A percentile compares a stretch with the other conserved stretches of the same genome.
These are phyloP conservation scores for Entrophospora sp. DNA, from an alignment of 192 early-diverging fungal species.

Conservation along the genomic window DNA sequence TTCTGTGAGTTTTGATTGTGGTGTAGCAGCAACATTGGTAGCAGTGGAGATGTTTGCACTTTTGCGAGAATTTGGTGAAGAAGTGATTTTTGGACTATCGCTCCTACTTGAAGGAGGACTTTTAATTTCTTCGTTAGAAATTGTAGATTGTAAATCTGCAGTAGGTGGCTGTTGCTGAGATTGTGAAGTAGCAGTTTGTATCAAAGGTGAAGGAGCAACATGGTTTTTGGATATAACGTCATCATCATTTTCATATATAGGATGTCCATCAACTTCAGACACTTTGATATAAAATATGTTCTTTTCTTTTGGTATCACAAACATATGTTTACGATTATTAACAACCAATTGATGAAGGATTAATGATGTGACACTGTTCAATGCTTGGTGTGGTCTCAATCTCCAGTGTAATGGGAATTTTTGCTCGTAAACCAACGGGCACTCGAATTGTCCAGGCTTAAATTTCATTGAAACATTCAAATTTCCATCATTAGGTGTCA, in stretches of 20 bases:
- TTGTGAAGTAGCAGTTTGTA: not conserved
- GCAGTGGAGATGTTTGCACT: no score
- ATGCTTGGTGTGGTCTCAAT: slow-evolving; percentile 53
- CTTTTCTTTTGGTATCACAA: slow-evolving; percentile 48
- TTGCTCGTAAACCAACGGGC: slow-evolving; percentile 52
- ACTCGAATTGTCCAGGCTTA: slow-evolving; percentile 60
- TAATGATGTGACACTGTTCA: slow-evolving; percentile 46
- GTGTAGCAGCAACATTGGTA: no score
- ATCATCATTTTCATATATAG: slow-evolving; percentile 17
- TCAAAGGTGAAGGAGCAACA: slow-evolving; percentile 24
- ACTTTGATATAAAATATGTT: slow-evolving; percentile 51
- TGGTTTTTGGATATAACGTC: no score
- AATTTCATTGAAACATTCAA: slow-evolving; percentile 28
- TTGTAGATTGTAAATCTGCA: no score
- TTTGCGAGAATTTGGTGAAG: slow-evolving; percentile 33
- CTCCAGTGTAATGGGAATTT: slow-evolving; percentile 69
- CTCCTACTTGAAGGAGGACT: slow-evolving; percentile 25
- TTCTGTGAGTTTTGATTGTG: slow-evolving; percentile 26
- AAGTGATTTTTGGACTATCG: slow-evolving; percentile 31
- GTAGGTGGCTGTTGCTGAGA: not conserved
- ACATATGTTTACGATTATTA: slow-evolving; percentile 66
- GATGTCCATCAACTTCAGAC: slow-evolving; percentile 28
- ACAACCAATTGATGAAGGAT: slow-evolving; percentile 53
- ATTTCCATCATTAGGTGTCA: slow-evolving; percentile 17
- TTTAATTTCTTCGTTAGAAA: slow-evolving; percentile 20